Base-by-base conservation (phyloP, 23 red algal species). In the Gracilariopsis chorda region DNA sequence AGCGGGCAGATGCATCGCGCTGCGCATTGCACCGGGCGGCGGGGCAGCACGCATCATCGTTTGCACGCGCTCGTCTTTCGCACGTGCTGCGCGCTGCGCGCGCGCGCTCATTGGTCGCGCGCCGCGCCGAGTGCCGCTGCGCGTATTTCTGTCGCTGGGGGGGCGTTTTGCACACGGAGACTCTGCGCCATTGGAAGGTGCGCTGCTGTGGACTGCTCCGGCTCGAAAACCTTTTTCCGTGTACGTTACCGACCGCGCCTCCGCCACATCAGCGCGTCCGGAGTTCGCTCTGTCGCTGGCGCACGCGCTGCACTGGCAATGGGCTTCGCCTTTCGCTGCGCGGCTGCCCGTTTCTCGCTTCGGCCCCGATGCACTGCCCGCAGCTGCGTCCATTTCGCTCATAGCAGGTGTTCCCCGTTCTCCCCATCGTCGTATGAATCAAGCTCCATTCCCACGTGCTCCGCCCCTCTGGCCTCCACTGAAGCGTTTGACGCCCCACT, bases 51-150 rank as follows among this genome's bases (percentile, higher is more conserved):
- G n/a, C n/a, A n/a, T n/a, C n/a, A n/a, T n/a, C n/a, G n/a, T n/a
- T n/a, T n/a, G n/a, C n/a, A n/a, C n/a, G n/a, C n/a, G n/a, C n/a
- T n/a, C n/a, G n/a, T n/a, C n/a, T n/a, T 19, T 33, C 63, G 63
- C 63, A 70, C 63, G 63, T 70, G 63, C 63, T 70, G 34, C 63
- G 63, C 43, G 63, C 63, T 70, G 34, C 35, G 63, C 43, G 63
- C 63, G 63, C 43, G 63, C 63, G 60, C 52, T 19, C 52, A n/a
- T n/a, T n/a, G n/a, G n/a, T n/a, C n/a, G n/a, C 52, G 4, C 52
- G 3, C 4, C 52, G 52, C 4, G 4, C 52, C 52, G 52, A 19
- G 52, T 24, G 52, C n/a, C n/a, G n/a, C n/a, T 58, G 48, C 19
- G 48, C 48, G 48, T 19, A 19, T 51, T 10, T 10, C 48, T 19